Base-by-base conservation (phyloP, 2,329 filamentous ascomycete species). In the Arthrobotrys pseudoclavata region DNA sequence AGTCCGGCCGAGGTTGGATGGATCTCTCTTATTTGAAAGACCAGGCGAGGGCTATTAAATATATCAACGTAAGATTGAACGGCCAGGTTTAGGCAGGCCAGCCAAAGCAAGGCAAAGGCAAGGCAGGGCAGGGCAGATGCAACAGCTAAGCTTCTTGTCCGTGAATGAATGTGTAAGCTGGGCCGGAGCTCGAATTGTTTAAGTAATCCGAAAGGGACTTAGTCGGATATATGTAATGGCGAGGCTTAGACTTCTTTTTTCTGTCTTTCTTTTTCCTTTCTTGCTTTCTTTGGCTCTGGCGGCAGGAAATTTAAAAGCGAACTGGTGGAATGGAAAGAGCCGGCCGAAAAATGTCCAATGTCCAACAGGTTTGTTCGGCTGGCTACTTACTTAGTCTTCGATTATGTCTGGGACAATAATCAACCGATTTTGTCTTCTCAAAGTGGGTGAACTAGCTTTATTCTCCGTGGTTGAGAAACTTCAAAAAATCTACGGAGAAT, bases 51-150 rank as follows among this genome's bases (percentile, higher is more conserved):
- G 66, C 66, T 69, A 18, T 67, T 74, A 69, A 69, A 76, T 76
- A 76, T 76, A 57, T 68, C 63, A 76, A 69, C 70, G 70, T 69
- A 62, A 76, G 63, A 68, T 64, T 64, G 45, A 52, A 57, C 48
- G 12, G 34, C 7, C 29, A 18, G 45, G 47, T 40, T 57, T 40
- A 37, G 71, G 57, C 47, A 69, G 53, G 40, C 60, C 24, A 26
- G 26, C 42, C 42, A 50, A 37, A 60, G 20, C 26, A 62, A 60
- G 31, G 52, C 52, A 20, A 48, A 63, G 15, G 60, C 37, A 63
- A 45, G 24, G 60, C 40, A 48, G 52, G 26, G 45, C 42, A 48
- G n/a, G 10, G 61, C 52, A 55, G 52, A 48, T 24, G 60, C 40
- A 48, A 40, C 52, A 62, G 67, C 48, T 55, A 70, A 55, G 68